Evolutionary conservation across 352 stramenopile genomes (phyloP), one percentile per base, ranked within the genome.

Genomic region (Thalassiosira mediterranea): DNA sequence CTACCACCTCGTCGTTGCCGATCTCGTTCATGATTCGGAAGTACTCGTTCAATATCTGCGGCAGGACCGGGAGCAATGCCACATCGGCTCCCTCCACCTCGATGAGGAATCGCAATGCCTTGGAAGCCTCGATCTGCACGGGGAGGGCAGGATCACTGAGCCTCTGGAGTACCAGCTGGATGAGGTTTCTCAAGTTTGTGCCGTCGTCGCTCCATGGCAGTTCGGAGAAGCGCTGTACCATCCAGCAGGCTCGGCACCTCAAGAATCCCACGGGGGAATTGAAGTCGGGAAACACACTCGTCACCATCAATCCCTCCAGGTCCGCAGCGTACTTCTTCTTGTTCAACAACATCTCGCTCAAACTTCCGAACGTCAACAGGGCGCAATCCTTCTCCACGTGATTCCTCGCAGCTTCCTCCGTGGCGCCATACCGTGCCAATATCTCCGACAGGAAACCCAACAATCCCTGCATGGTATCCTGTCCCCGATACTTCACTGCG

Each of bases 21-120:
- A 98, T 98, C 84, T 98, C 95, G 73, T 98, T 96, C 96, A 99
- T 98, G 37, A 99, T 96, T 46, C 92, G 94, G 85, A 99, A 99
- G 83, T 98, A 99, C 79, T 98, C 95, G 73, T 97, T 95, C 47
- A 99, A 86, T 37, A 99, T 95, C 71, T 97, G 92, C 21, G 95
- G 95, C 32, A 98, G 79, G 8, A 97, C 91, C 2, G 96, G 95
- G 15, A 97, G 90, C 31, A 99, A 70, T 10, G 90, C 87, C 4
- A 83, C 67, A 37, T 93, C 86, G 26, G 88, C 83, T 42, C 86
- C 89, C 21, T 94, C 89, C 3, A 87, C 83, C 56, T 93, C 82
- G 48, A 95, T 92, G 15, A 96, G 63, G 61, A 91, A 91, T 10
- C 86, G 85, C n/a, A 93, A 62, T n/a, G 86, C 85, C 62, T 94